Percentiles rank a stretch among this genome's conserved stretches.
phyloP scores from a whole-genome alignment of 2,329 filamentous ascomycete species.

The Samsoniella hepiali region DNA sequence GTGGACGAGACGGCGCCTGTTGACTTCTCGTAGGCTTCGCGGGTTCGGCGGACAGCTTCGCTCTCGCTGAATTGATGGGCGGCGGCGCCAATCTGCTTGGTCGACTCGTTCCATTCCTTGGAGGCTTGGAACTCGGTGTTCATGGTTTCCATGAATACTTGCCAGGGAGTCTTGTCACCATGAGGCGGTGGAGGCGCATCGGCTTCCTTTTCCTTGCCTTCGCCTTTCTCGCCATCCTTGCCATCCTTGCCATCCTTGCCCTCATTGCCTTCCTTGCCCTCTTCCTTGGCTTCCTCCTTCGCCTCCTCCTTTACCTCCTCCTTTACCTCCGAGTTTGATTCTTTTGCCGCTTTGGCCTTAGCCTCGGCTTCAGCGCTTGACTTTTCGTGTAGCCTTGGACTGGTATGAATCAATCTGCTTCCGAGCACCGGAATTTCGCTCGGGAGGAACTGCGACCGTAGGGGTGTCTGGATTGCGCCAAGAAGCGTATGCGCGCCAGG shows the following conservation, averaged over 20 bases:
- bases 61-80: conserved; percentile 92
- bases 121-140: conserved; percentile 91
- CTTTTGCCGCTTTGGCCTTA: conserved; percentile 28
- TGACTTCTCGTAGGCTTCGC: conserved; percentile 82
- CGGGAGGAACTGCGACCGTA: conserved; percentile 46
- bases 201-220: conserved; percentile 61
- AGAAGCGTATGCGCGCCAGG: conserved; percentile 25
- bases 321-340: conserved; percentile 30
- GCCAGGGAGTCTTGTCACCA: conserved; percentile 97
- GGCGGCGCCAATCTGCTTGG: conserved; percentile 85
- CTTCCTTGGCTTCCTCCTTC: conserved; percentile 38
- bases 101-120: conserved; percentile 99
- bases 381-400: conserved; percentile 24
- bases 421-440: conserved; percentile 33
- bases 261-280: conserved; percentile 34
- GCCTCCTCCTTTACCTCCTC: conserved; percentile 44
- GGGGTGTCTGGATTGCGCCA: conserved; percentile 33
- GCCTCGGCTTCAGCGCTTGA: conserved; percentile 35
- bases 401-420: conserved; percentile 36
- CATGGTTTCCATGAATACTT: conserved; percentile 98
- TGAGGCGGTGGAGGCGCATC: conserved; percentile 85
- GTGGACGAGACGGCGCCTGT: conserved; percentile 78
- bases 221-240: conserved; percentile 49
- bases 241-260: conserved; percentile 30
- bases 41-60: conserved; percentile 80